Evolutionary conservation across 805 yeast genomes (phyloP).

Genomic region (Saccharomycopsis sp.): DNA sequence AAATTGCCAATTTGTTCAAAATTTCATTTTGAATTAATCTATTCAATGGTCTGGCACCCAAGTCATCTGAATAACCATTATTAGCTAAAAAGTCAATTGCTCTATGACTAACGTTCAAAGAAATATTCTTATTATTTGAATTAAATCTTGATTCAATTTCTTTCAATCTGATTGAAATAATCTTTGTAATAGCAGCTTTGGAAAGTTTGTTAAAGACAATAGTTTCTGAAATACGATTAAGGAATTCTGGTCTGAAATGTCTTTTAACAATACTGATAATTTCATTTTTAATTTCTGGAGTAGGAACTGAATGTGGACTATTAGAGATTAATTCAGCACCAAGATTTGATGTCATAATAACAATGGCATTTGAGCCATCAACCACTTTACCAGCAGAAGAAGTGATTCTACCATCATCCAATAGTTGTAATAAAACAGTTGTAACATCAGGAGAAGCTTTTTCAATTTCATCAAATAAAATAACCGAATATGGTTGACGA

Average conservation of each 20-base stretch:
- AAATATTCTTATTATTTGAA: constrained; percentile 69
- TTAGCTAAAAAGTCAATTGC: constrained; percentile 77
- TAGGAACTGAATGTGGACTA: constrained; percentile 52
- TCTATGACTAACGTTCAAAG: constrained; percentile 58
- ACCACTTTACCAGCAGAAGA: constrained; percentile 90
- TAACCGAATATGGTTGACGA: constrained; percentile 91
- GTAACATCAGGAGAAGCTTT: constrained; percentile 98
- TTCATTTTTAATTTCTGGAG: constrained; percentile 55
- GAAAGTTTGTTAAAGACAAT: constrained; percentile 90
- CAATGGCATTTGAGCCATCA: constrained; percentile 84
- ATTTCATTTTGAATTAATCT: constrained; percentile 84
- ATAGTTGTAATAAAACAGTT: constrained; percentile 80
- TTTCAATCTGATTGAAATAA: constrained; percentile 71
- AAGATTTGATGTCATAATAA: constrained; percentile 94
- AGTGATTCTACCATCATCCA: constrained; percentile 95
- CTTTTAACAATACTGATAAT: constrained; percentile 78
- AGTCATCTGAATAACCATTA: constrained; percentile 82
- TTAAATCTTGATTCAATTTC: constrained; percentile 85
- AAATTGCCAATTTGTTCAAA: constrained; percentile 80
- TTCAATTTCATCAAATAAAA: constrained; percentile 94
- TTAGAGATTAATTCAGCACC: constrained; percentile 87
- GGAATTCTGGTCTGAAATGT: constrained; percentile 95
- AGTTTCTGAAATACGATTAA: constrained; percentile 90
- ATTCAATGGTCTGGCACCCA: constrained; percentile 96
- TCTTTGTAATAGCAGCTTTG: constrained; percentile 83